Conservation (phyloP, 1,139 yeast species). For the Blastobotrys proliferans region DNA sequence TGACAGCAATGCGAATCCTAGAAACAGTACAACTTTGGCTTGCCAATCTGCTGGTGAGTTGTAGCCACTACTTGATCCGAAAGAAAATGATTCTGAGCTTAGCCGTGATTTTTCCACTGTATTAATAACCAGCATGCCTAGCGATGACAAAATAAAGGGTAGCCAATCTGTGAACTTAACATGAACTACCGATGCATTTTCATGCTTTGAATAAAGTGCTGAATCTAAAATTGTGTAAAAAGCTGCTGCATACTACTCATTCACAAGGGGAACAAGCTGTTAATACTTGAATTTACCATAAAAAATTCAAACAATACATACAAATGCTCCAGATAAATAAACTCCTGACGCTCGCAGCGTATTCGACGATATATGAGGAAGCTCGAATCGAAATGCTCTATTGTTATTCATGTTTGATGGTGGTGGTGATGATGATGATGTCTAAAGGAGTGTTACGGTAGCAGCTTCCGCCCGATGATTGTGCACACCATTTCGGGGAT, state of each 20-base stretch:
- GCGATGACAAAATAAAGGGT: slow-evolving; percentile 80
- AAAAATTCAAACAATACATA: slow-evolving; percentile 20
- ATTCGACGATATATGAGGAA: slow-evolving; percentile 47
- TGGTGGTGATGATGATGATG: too few relatives aligned
- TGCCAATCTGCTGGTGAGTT: slow-evolving; percentile 75
- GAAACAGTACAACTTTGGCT: slow-evolving; percentile 80
- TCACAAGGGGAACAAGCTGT: neutral
- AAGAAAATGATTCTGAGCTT: slow-evolving; percentile 50
- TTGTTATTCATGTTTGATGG: slow-evolving; percentile 12
- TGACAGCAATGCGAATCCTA: slow-evolving; percentile 89
- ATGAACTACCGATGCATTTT: slow-evolving; percentile 81
- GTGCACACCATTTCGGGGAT: too few relatives aligned
- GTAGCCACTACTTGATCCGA: slow-evolving; percentile 39
- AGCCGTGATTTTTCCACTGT: slow-evolving; percentile 84
- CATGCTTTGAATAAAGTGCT: slow-evolving; percentile 76
- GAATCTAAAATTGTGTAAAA: slow-evolving; percentile 89
- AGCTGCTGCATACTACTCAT: slow-evolving; percentile 65
- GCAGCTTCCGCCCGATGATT: too few relatives aligned
- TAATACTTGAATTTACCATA: neutral
- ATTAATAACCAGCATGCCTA: slow-evolving; percentile 90
- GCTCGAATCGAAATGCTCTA: slow-evolving; percentile 26
- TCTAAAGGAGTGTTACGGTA: too few relatives aligned
- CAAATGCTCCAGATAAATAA: slow-evolving; percentile 64
- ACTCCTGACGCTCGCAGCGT: slow-evolving; percentile 72
- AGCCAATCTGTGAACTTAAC: slow-evolving; percentile 95